phyloP scores from a whole-genome alignment of 495 filamentous ascomycete genomes.

The Choiromyces venosus region DNA sequence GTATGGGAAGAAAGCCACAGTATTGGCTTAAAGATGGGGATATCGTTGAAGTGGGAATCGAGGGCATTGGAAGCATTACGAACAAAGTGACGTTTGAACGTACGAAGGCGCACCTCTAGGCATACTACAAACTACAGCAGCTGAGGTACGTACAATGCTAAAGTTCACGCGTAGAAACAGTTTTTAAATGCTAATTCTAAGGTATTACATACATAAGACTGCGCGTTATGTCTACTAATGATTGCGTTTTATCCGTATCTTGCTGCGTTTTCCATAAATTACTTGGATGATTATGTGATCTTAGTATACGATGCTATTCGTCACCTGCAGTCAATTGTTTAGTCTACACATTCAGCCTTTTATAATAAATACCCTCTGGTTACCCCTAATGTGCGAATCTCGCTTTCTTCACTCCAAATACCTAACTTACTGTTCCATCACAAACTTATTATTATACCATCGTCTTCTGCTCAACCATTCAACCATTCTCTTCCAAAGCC shows the following conservation, averaged over 20 bases:
- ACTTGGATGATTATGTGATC: neutral
- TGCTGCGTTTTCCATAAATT: neutral
- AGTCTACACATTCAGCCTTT: neutral
- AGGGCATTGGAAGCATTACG: constrained; percentile 62
- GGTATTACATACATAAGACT: neutral
- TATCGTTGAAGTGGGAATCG: constrained; percentile 66
- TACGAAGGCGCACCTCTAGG: constrained; percentile 49
- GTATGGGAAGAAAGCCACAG: constrained; percentile 66
- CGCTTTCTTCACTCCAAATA: neutral
- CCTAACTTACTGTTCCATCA: neutral
- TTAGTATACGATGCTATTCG: neutral
- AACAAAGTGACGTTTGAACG: constrained; percentile 69
- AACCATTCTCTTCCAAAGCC: neutral
- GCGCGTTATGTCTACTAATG: neutral
- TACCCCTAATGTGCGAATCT: neutral
- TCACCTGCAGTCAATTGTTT: neutral
- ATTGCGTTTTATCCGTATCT: neutral
- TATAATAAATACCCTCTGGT: neutral
- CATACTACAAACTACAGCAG: neutral
- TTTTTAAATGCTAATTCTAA: neutral
- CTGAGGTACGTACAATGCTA: neutral
- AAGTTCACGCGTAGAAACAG: neutral
- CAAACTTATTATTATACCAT: neutral
- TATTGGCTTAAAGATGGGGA: constrained; percentile 78
- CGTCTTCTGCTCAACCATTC: neutral